A percentile compares a stretch with the other conserved stretches of the same genome.
phyloP scores from a whole-genome alignment of 345 rosid genomes.

The Acer negundo region DNA sequence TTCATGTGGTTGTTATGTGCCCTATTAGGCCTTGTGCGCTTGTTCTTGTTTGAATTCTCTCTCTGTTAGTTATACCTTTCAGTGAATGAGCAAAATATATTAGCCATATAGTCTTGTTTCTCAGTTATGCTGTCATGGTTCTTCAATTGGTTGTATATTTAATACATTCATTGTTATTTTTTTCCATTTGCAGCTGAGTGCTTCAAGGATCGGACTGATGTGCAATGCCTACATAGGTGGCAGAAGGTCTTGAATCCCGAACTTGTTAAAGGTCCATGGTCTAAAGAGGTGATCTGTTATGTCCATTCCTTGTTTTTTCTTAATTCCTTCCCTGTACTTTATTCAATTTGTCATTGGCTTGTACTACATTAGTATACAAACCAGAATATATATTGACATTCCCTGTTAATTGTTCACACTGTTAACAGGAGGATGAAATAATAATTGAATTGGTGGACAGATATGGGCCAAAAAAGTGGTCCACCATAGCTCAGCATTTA shows the following conservation, averaged over 20 bases:
- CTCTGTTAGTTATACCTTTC: no score
- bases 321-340: slow-evolving; percentile 6
- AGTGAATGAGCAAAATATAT: not conserved
- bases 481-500: slow-evolving; percentile 89
- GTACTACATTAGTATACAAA: not conserved
- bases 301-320: slow-evolving; percentile 10
- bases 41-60: not conserved
- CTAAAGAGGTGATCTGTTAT: slow-evolving; percentile 76
- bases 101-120: not conserved
- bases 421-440: slow-evolving; percentile 80
- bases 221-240: slow-evolving; percentile 99
- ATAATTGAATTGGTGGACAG: slow-evolving; percentile 79
- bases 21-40: not conserved
- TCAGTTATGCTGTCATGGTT: not conserved
- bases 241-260: slow-evolving; percentile 99
- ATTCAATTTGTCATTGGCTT: slow-evolving; percentile 12
- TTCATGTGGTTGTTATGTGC: no score
- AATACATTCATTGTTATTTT: slow-evolving; percentile 26
- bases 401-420: slow-evolving; percentile 20
- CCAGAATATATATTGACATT: slow-evolving; percentile 1
- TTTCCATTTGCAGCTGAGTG: slow-evolving; percentile 75
- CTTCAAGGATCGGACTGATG: slow-evolving; percentile 99
- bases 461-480: slow-evolving; percentile 97
- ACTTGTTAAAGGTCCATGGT: slow-evolving; percentile 99
- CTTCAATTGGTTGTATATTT: not conserved